phyloP scores from a whole-genome alignment of 768 basidiomycete species.

The Dacryopinax primogenitus region DNA sequence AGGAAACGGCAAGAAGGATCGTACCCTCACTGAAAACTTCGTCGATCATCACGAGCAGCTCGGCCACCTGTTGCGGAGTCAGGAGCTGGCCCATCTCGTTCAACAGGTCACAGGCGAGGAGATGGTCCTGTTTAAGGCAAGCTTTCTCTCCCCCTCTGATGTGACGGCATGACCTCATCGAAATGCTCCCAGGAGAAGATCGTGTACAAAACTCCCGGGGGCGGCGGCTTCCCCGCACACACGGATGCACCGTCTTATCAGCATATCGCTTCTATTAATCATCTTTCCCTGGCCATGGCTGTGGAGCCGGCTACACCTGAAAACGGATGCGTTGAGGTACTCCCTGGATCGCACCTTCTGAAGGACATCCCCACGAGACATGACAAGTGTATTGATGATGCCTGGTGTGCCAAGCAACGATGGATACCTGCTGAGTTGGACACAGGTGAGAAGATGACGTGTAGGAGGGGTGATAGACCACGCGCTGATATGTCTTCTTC shows the following conservation, averaged over 20 bases:
- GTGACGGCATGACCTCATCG: not conserved
- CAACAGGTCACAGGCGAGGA: constrained; percentile 8
- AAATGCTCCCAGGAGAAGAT: constrained; percentile 14
- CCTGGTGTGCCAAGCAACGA: constrained; percentile 6
- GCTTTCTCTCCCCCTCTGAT: not conserved
- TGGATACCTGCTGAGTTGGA: constrained; percentile 11
- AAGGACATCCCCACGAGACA: constrained; percentile 13
- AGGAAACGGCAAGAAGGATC: not conserved
- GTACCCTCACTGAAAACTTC: constrained; percentile 13
- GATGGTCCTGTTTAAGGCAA: constrained; percentile 8
- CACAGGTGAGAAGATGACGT: constrained; percentile 13
- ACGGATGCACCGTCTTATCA: constrained; percentile 19
- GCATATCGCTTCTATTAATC: constrained; percentile 16
- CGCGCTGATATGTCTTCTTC: not conserved
- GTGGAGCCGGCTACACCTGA: constrained; percentile 16
- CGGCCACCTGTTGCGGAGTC: constrained; percentile 1
- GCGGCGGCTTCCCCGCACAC: constrained; percentile 19
- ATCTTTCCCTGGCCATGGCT: constrained; percentile 16
- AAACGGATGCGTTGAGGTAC: constrained; percentile 19
- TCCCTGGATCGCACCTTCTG: constrained; percentile 15
- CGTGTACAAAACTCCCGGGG: constrained; percentile 18
- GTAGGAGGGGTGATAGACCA: constrained; percentile 4
- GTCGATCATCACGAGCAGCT: constrained; percentile 5
- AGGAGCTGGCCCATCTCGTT: not conserved
- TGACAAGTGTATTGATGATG: constrained; percentile 13